Evolutionary conservation across 1,284 basidiomycete species (phyloP).

Genomic region (Retiboletus fuscus): DNA sequence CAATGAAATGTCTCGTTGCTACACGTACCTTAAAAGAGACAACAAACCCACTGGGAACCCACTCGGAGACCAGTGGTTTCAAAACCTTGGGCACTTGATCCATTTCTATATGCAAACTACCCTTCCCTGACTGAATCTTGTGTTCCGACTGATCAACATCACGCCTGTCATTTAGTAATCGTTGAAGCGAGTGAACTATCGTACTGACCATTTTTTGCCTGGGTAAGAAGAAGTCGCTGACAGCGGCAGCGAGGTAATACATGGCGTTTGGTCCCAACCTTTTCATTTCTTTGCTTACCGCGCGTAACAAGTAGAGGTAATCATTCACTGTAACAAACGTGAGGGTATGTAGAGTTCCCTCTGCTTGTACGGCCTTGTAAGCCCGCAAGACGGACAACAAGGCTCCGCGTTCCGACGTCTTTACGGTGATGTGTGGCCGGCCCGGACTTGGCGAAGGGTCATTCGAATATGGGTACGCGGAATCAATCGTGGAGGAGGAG

Average conservation of each 20-base stretch:
- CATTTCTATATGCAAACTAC: conserved; percentile 94
- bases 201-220: conserved; percentile 83
- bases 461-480: conserved; percentile 37
- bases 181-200: not conserved
- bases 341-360: conserved; percentile 84
- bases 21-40: conserved; percentile 92
- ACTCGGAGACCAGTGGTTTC: conserved; percentile 92
- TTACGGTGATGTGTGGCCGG: conserved; percentile 70
- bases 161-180: conserved; percentile 31
- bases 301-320: conserved; percentile 92
- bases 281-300: conserved; percentile 80
- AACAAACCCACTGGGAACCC: conserved; percentile 92
- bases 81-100: conserved; percentile 98
- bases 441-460: conserved; percentile 36
- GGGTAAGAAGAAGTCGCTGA: conserved; percentile 97
- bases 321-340: conserved; percentile 97
- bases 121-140: conserved; percentile 97
- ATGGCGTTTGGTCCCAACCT: conserved; percentile 79
- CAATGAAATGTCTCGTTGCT: not conserved
- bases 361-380: conserved; percentile 84
- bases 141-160: conserved; percentile 81
- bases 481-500: conserved; percentile 36
- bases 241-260: conserved; percentile 98
- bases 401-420: conserved; percentile 68
- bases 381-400: conserved; percentile 81